Percentiles rank a stretch among this genome's conserved stretches.
These are phyloP conservation scores for Zymoseptoria passerinii DNA, from an alignment of 2,329 filamentous ascomycete species.

Conservation along the genomic window DNA sequence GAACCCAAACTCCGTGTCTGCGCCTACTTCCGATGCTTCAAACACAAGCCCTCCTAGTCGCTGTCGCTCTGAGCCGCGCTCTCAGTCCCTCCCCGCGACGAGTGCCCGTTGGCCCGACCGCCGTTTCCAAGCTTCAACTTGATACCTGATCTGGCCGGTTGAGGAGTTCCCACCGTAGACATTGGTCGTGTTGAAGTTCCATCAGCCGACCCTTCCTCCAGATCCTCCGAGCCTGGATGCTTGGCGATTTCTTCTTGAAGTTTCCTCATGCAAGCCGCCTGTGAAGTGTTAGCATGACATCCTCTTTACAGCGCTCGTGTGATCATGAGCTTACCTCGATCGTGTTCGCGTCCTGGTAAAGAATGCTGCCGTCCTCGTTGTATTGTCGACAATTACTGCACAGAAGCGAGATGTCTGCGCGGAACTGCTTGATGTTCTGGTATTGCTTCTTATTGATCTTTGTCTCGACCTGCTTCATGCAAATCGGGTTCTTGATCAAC, in stretches of 20 bases:
- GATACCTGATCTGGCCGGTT: conserved; percentile 41
- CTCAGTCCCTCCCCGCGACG: conserved; percentile 23
- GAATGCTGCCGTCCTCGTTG: conserved; percentile 88
- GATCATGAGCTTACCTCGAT: conserved; percentile 66
- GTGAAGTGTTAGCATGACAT: conserved; percentile 5
- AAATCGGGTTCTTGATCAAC: conserved; percentile 85
- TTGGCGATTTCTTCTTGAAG: conserved; percentile 46
- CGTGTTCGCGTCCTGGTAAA: conserved; percentile 84
- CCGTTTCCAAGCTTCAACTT: conserved; percentile 57
- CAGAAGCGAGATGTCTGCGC: conserved; percentile 72
- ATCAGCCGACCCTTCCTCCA: conserved; percentile 43
- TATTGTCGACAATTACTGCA: conserved; percentile 90
- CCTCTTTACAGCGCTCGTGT: neutral
- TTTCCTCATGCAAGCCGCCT: conserved; percentile 40
- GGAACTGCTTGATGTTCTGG: conserved; percentile 68
- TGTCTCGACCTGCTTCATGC: conserved; percentile 88
- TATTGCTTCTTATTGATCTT: conserved; percentile 98
- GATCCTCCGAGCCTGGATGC: conserved; percentile 51
- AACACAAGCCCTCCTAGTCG: neutral
- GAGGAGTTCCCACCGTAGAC: conserved; percentile 56
- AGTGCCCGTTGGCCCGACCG: conserved; percentile 36
- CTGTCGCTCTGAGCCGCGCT: neutral
- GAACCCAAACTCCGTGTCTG: neutral
- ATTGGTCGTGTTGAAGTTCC: conserved; percentile 43
- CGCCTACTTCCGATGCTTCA: neutral